Evolutionary conservation across 805 yeast species (phyloP).

Genomic region (Saccharomyces kudriavzevii): DNA sequence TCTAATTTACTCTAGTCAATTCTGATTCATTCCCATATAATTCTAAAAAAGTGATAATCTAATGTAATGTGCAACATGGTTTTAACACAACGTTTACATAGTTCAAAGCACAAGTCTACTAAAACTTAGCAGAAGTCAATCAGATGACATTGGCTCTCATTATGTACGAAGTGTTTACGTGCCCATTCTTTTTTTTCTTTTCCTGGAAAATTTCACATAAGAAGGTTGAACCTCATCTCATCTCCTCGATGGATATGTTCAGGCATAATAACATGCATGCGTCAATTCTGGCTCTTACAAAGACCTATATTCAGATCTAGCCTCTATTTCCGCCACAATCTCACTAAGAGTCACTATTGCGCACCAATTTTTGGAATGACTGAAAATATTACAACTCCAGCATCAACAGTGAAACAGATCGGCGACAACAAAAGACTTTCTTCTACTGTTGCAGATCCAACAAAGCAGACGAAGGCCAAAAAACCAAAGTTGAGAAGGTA

Average conservation of each 20-base stretch:
- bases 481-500: conserved; percentile 43
- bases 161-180: background rate
- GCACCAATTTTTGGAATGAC: background rate
- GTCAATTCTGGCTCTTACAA: background rate
- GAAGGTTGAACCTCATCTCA: background rate
- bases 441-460: background rate
- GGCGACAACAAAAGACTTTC: background rate
- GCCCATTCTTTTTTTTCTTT: background rate
- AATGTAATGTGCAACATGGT: too few relatives aligned
- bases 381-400: background rate
- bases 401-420: background rate
- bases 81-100: too few relatives aligned
- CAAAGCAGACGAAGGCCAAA: conserved; percentile 14
- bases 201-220: background rate
- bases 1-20: background rate
- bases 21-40: background rate
- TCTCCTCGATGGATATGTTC: background rate
- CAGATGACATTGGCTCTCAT: too few relatives aligned
- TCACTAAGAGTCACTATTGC: background rate
- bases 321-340: background rate
- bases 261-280: background rate
- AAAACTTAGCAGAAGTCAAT: too few relatives aligned
- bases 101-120: too few relatives aligned
- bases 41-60: background rate
- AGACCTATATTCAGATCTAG: background rate